These are phyloP conservation scores for Hypoxylon sp. DNA, from an alignment of 2,329 filamentous ascomycete genomes.

Conservation along the genomic window DNA sequence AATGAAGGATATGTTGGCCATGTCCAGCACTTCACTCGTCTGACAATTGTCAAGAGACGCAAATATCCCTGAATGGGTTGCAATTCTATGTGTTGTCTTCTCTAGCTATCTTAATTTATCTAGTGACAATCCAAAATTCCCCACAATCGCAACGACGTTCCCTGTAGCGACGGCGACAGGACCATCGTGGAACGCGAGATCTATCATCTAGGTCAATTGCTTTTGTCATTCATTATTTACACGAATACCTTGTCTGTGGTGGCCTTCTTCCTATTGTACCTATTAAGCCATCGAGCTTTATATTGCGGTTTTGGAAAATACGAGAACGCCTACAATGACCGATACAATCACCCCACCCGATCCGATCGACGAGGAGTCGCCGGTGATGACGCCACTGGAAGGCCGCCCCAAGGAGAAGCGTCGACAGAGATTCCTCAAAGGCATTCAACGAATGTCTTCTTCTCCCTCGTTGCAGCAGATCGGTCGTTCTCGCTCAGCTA, in stretches of 20 bases:
- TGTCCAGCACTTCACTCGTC: constrained; percentile 22
- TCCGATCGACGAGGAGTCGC: constrained; percentile 44
- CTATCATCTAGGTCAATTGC: constrained; percentile 13
- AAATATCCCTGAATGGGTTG: constrained; percentile 25
- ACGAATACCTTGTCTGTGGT: background rate
- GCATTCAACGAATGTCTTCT: constrained; percentile 85
- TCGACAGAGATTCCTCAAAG: constrained; percentile 78
- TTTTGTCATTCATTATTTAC: constrained; percentile 30
- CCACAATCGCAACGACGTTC: constrained; percentile 35
- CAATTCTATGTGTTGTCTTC: constrained; percentile 25
- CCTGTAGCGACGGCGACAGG: constrained; percentile 20
- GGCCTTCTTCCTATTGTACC: background rate
- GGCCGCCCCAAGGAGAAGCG: constrained; percentile 73
- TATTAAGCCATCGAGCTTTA: background rate
- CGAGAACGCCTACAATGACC: constrained; percentile 22
- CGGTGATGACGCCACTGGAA: constrained; percentile 45
- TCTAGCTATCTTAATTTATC: constrained; percentile 35
- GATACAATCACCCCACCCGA: constrained; percentile 40
- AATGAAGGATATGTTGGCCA: constrained; percentile 26
- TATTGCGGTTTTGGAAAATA: constrained; percentile 1
- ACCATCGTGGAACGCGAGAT: constrained; percentile 14
- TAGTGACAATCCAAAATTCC: constrained; percentile 29
- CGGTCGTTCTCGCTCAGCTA: constrained; percentile 75
- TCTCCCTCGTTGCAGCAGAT: constrained; percentile 78
- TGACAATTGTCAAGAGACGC: constrained; percentile 20